Base-by-base conservation (phyloP, 2,329 filamentous ascomycete genomes). In the Annulohypoxylon truncatum region DNA sequence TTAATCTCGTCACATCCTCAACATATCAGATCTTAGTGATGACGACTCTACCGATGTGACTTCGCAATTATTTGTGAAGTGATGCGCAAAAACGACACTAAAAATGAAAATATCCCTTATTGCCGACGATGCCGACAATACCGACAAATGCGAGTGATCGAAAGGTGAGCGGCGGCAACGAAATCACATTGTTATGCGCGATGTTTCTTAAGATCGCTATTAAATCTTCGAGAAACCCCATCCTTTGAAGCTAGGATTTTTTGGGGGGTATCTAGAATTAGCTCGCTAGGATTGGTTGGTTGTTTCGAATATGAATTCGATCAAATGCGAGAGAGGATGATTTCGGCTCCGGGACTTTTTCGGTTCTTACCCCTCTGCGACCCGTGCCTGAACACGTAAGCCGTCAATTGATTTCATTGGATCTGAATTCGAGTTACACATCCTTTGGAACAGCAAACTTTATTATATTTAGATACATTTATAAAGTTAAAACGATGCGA, bases 1-100 rank as follows among this genome's bases (percentile, higher is more conserved):
- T 63, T 9, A 40, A 56, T 35, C 57, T 67, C 46, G n/a, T 71
- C 66, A 71, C 68, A 66, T 53, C 24, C 31, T 40, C 18, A 26
- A 50, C 46, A 53, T 67, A 61, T 64, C 46, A 54, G 50, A 53
- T 31, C 42, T 55, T 51, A 26, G 44, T 26, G 46, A 20, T 42
- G 33, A 15, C 10, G n/a, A 54, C 24, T 35, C 20, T 29, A 55
- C 44, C 24, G 53, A 53, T 46, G 48, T 22, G 54, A 63, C 47
- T 58, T 61, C 13, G 15, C 42, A 50, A 40, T 50, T 40, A 15
- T 42, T n/a, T 46, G 40, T 42, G 51, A 56, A 63, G 33, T 40
- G 60, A 58, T 38, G 13, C 33, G 29, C 46, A 13, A 9, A 29
- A 54, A 22, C 28, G 46, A 15, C 31, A 22, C 22, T 20, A 26